Base-by-base conservation (phyloP, 2,329 filamentous ascomycete species). In the Aspergillus pseudoviridinutans region DNA sequence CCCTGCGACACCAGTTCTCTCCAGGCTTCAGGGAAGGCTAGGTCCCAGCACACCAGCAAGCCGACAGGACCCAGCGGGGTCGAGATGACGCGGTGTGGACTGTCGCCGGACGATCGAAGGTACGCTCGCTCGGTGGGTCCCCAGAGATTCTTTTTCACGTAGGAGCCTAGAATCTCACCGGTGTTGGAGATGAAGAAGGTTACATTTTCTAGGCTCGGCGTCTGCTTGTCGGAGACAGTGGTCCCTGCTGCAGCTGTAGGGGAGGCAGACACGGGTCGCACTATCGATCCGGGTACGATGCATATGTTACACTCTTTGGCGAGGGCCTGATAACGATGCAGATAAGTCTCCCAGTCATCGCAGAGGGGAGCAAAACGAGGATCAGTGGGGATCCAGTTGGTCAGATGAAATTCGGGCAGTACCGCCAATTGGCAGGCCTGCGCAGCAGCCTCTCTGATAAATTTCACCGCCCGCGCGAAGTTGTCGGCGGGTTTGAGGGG, bases 11-110 rank as follows among this genome's bases (percentile, higher is more conserved):
- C 80, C 58, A 84, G 71, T 58, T 82, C 80, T 6, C 82, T 69
- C 61, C 82, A 84, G 0, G 82, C 81, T 67, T 84, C 82, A 0
- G 82, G 82, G 57, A 84, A 84, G 0, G 81, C 82, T 1, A 84
- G 68, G 57, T 84, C 82, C 82, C 81, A 84, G 69, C 82, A 84
- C 12, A 84, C 78, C 14, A 84, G 72, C 63, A 84, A 64, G 0
- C 82, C 82, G 7, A 84, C 77, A 54, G 76, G 79, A 0, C 82
- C 82, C 5, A 84, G 64, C 1, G 82, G 81, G 2, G 82, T 84
- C 22, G 20, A n/a, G 6, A 58, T 35, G 38, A 58, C 51, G 4
- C 12, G 22, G 24, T 54, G 56, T 0, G 51, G 52, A 10, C 4
- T 38, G 17, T 50, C 25, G 2, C 24, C 20, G 4, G 56, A 58